These are phyloP conservation scores for Trichophyton schoenleinii DNA, from an alignment of 2,329 filamentous ascomycete species.

Conservation along the genomic window DNA sequence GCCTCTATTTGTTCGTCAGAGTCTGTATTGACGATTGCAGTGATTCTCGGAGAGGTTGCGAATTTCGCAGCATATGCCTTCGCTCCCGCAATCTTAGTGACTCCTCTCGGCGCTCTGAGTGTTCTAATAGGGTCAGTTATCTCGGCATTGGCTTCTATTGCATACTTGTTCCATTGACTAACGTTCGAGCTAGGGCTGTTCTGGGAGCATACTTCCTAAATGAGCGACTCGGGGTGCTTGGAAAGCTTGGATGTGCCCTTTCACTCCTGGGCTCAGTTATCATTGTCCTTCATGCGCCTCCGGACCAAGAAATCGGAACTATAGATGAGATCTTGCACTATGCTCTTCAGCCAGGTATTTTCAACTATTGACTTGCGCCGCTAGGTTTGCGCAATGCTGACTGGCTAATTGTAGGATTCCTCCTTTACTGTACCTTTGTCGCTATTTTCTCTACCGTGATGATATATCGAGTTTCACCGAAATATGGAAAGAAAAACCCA, in stretches of 20 bases:
- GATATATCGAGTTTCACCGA: constrained; percentile 88
- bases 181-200: constrained; percentile 51
- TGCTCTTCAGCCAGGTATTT: constrained; percentile 74
- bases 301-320: constrained; percentile 79
- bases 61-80: constrained; percentile 98
- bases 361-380: background rate
- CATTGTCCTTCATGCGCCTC: constrained; percentile 91
- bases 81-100: constrained; percentile 95
- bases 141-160: constrained; percentile 7
- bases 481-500: constrained; percentile 88
- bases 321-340: constrained; percentile 86
- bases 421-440: constrained; percentile 72
- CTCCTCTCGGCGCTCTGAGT: constrained; percentile 81
- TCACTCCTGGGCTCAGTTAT: constrained; percentile 93
- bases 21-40: constrained; percentile 33
- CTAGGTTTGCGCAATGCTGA: constrained; percentile 4
- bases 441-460: constrained; percentile 76
- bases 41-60: constrained; percentile 84
- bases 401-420: constrained; percentile 52
- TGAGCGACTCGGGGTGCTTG: constrained; percentile 78
- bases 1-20: background rate
- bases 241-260: constrained; percentile 89
- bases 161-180: background rate
- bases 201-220: constrained; percentile 88
- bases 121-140: constrained; percentile 65